phyloP scores from a whole-genome alignment of 2,329 filamentous ascomycete species.

The Sclerotinia trifoliorum region DNA sequence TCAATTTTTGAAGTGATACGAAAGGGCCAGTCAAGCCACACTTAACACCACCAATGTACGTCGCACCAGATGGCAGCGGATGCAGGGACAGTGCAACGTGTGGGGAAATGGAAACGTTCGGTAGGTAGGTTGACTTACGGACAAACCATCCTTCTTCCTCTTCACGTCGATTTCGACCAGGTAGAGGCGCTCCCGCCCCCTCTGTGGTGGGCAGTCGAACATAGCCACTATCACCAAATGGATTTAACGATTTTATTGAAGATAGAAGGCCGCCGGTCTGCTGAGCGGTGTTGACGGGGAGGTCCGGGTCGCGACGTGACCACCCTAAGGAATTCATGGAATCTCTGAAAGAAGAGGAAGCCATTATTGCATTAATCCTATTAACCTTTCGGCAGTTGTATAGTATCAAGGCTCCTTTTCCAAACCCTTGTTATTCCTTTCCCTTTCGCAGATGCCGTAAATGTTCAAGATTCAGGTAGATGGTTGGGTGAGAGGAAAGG shows the following conservation, averaged over 20 bases:
- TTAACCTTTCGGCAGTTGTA: slow-evolving; percentile 44
- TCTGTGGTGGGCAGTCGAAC: slow-evolving; percentile 87
- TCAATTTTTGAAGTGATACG: slow-evolving; percentile 29
- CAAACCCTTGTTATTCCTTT: slow-evolving; percentile 9
- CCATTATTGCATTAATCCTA: slow-evolving; percentile 55
- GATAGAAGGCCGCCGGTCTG: slow-evolving; percentile 70
- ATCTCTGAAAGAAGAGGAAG: slow-evolving; percentile 85
- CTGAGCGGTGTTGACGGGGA: slow-evolving; percentile 70
- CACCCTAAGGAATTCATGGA: slow-evolving; percentile 94
- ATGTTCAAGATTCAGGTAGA: slow-evolving; percentile 20
- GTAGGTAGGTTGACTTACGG: slow-evolving; percentile 62
- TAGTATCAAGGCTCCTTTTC: slow-evolving; percentile 25
- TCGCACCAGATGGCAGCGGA: slow-evolving; percentile 34
- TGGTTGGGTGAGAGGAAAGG: slow-evolving; percentile 13
- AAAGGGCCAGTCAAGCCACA: slow-evolving; percentile 29
- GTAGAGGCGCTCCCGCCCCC: slow-evolving; percentile 77
- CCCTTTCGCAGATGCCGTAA: slow-evolving; percentile 9
- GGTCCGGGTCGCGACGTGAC: slow-evolving; percentile 78
- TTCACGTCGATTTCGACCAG: slow-evolving; percentile 78
- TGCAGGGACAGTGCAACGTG: slow-evolving; percentile 37
- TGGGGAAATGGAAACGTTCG: slow-evolving; percentile 24
- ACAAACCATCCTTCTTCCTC: slow-evolving; percentile 96
- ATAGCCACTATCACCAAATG: slow-evolving; percentile 83
- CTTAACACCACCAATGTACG: slow-evolving; percentile 29
- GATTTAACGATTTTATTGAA: slow-evolving; percentile 80